Percentiles rank a stretch among this genome's conserved stretches.
phyloP scores from a whole-genome alignment of 2,329 filamentous ascomycete genomes.

The Periconia sp. region DNA sequence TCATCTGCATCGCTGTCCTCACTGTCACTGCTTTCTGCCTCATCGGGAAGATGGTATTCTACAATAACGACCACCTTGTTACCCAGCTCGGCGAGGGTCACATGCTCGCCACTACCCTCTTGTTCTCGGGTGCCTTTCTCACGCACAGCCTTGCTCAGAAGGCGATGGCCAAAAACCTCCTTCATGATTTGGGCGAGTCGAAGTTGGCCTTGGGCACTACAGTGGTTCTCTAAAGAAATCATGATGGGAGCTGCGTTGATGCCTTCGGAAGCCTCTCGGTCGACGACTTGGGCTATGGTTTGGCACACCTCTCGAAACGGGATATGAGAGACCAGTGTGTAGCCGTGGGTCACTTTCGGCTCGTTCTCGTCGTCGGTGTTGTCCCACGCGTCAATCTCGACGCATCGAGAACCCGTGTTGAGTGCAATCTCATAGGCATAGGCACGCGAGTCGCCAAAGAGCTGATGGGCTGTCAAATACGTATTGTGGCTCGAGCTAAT shows the following conservation, averaged over 20 bases:
- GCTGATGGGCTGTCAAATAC: slow-evolving; percentile 69
- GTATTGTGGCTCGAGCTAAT: slow-evolving; percentile 76
- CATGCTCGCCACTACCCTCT: slow-evolving; percentile 54
- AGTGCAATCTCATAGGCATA: slow-evolving; percentile 66
- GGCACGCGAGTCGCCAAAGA: slow-evolving; percentile 64
- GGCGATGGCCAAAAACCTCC: slow-evolving; percentile 62
- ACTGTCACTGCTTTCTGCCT: slow-evolving; percentile 46
- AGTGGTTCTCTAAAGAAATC: slow-evolving; percentile 70
- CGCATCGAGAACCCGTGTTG: slow-evolving; percentile 65
- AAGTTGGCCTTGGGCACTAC: slow-evolving; percentile 59
- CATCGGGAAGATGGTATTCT: slow-evolving; percentile 63
- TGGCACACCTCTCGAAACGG: slow-evolving; percentile 67
- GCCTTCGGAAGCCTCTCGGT: slow-evolving; percentile 56
- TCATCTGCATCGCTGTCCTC: slow-evolving; percentile 43
- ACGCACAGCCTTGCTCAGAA: slow-evolving; percentile 61
- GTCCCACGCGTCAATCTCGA: slow-evolving; percentile 76
- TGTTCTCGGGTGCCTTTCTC: slow-evolving; percentile 60
- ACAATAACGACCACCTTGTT: slow-evolving; percentile 68
- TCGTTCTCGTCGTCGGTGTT: slow-evolving; percentile 61
- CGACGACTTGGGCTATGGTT: slow-evolving; percentile 63
- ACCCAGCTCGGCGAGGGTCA: slow-evolving; percentile 61
- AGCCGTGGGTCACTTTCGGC: slow-evolving; percentile 68
- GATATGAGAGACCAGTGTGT: slow-evolving; percentile 67
- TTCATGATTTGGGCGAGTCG: slow-evolving; percentile 67
- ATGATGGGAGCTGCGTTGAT: slow-evolving; percentile 60